Percentiles rank a stretch among this genome's conserved stretches.
These are phyloP conservation scores for Gonium pectorale DNA, from an alignment of 139 green algal genomes.

Conservation along the genomic window DNA sequence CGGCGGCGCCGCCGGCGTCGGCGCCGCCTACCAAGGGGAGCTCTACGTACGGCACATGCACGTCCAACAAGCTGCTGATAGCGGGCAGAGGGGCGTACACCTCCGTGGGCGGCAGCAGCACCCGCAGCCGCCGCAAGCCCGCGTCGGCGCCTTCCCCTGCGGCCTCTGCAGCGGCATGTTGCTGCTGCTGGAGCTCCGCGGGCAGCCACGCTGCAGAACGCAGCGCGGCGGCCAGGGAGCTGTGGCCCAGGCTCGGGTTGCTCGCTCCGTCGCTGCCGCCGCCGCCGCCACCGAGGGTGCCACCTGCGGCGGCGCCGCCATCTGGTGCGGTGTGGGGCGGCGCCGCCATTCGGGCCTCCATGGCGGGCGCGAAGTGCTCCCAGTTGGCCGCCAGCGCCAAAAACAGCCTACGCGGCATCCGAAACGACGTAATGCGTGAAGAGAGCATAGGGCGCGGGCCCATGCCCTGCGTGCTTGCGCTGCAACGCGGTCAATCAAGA, in stretches of 20 bases:
- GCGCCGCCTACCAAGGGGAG: background rate
- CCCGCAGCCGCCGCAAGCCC: background rate
- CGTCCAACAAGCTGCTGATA: background rate
- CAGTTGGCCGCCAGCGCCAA: background rate
- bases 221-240: conserved; percentile 5
- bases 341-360: background rate
- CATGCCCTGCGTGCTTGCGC: too few species aligned
- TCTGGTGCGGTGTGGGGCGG: too few species aligned
- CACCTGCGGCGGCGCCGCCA: too few species aligned
- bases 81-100: background rate
- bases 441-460: too few species aligned
- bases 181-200: background rate
- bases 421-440: too few species aligned
- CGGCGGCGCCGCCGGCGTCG: background rate
- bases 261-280: background rate
- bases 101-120: background rate
- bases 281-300: background rate
- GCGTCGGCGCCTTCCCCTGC: background rate
- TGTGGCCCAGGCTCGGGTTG: background rate
- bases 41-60: conserved; percentile 24
- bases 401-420: background rate
- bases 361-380: background rate
- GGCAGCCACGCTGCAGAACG: conserved; percentile 19
- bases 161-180: too few species aligned
- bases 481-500: too few species aligned